phyloP scores from a whole-genome alignment of 2,329 filamentous ascomycete species.

The Apiospora phragmitis region DNA sequence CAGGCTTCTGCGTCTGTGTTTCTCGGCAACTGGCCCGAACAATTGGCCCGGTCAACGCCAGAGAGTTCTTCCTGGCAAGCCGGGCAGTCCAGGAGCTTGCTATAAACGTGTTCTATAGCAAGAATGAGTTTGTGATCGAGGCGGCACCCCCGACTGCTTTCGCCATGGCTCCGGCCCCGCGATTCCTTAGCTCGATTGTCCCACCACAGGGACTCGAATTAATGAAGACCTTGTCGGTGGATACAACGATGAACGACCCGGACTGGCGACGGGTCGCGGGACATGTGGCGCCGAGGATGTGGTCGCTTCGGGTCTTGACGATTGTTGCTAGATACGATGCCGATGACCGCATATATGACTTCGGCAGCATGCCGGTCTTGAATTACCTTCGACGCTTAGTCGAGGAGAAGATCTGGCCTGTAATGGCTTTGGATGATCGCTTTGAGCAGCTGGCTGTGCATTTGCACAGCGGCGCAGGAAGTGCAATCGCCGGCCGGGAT shows the following conservation, averaged over 20 bases:
- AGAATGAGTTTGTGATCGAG: not conserved
- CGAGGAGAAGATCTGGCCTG: not conserved
- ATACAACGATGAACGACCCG: not conserved
- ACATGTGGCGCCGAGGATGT: not conserved
- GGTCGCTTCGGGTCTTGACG: not conserved
- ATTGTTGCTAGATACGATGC: not conserved
- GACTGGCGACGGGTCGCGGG: not conserved
- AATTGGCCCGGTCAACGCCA: no score
- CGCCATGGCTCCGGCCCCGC: not conserved
- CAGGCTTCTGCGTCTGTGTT: no score
- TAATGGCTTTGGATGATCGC: rapidly evolving
- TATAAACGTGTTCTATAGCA: not conserved
- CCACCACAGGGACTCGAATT: not conserved
- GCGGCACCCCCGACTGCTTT: not conserved
- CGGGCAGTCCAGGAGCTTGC: not conserved
- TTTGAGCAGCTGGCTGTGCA: not conserved
- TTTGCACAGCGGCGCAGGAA: not conserved
- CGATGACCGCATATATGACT: not conserved
- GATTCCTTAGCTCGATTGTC: not conserved
- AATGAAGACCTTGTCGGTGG: not conserved
- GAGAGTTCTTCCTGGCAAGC: not conserved
- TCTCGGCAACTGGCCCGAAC: no score
- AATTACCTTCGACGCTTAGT: not conserved
- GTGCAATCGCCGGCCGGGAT: not conserved
- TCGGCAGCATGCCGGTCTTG: not conserved